These are phyloP conservation scores for Teratosphaeria nubilosa DNA, from an alignment of 2,329 filamentous ascomycete genomes.

Conservation along the genomic window DNA sequence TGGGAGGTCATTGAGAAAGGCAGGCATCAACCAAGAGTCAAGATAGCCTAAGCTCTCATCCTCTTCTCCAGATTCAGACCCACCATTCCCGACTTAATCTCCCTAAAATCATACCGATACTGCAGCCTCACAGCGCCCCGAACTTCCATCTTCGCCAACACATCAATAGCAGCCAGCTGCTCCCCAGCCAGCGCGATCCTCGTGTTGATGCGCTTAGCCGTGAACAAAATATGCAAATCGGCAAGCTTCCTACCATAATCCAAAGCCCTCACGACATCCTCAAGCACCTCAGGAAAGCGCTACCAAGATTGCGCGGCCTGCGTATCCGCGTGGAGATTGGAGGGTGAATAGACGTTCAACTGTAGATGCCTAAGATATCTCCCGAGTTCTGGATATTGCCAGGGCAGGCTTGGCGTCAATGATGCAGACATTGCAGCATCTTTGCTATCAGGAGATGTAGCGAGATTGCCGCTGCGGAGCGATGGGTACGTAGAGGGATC, in stretches of 20 bases:
- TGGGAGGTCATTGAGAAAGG: too few relatives aligned
- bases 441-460: neutral
- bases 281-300: neutral
- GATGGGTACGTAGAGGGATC: constrained; percentile 5
- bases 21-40: too few relatives aligned
- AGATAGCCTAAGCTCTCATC: constrained; percentile 8
- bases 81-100: constrained; percentile 6
- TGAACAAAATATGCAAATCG: constrained; percentile 11
- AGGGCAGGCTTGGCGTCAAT: constrained; percentile 11
- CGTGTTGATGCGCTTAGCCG: constrained; percentile 8
- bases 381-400: constrained; percentile 11
- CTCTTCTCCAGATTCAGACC: constrained; percentile 7
- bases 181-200: constrained; percentile 4
- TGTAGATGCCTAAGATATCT: constrained; percentile 10
- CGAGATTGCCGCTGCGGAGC: neutral
- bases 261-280: constrained; percentile 8
- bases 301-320: constrained; percentile 1
- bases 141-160: constrained; percentile 12
- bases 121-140: constrained; percentile 10
- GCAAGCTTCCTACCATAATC: constrained; percentile 9
- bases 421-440: neutral
- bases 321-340: constrained; percentile 1
- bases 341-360: constrained; percentile 13
- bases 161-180: constrained; percentile 4
- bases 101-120: constrained; percentile 8